Evolutionary conservation across 2,329 filamentous ascomycete species (phyloP).

Genomic region (Acrocalymma vagum): DNA sequence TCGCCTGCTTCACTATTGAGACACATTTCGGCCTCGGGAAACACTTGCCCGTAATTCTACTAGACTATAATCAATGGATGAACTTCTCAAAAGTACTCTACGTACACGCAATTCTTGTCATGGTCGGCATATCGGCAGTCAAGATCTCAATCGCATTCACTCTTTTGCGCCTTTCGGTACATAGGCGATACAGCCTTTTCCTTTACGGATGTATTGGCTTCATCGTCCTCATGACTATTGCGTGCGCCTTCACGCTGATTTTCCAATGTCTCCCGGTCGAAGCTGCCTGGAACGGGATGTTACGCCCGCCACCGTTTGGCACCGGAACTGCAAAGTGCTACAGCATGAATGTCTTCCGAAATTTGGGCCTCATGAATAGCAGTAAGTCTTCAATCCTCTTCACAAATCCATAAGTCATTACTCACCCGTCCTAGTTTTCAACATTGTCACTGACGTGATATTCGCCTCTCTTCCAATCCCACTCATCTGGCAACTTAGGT

Average conservation of each 20-base stretch:
- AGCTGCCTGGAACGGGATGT: slow-evolving; percentile 54
- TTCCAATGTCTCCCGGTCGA: slow-evolving; percentile 57
- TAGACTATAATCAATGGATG: slow-evolving; percentile 35
- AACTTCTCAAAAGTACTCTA: slow-evolving; percentile 51
- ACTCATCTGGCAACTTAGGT: slow-evolving; percentile 53
- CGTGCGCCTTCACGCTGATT: slow-evolving; percentile 56
- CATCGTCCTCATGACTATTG: slow-evolving; percentile 52
- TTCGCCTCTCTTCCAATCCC: slow-evolving; percentile 54
- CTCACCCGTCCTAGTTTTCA: slow-evolving; percentile 38
- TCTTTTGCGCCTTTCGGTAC: slow-evolving; percentile 52
- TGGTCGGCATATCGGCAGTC: slow-evolving; percentile 54
- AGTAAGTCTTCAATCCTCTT: slow-evolving; percentile 29
- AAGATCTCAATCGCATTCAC: slow-evolving; percentile 60
- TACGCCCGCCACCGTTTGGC: slow-evolving; percentile 40
- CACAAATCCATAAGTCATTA: neutral
- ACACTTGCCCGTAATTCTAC: slow-evolving; percentile 50
- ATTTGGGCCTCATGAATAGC: slow-evolving; percentile 58
- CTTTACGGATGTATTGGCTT: slow-evolving; percentile 55
- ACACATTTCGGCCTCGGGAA: slow-evolving; percentile 57
- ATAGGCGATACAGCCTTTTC: slow-evolving; percentile 50
- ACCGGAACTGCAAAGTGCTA: slow-evolving; percentile 53
- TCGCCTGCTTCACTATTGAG: slow-evolving; percentile 56
- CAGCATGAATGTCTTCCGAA: slow-evolving; percentile 49
- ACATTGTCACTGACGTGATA: slow-evolving; percentile 50
- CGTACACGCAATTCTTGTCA: slow-evolving; percentile 57